These are phyloP conservation scores for Alternaria sp. DNA, from an alignment of 2,329 filamentous ascomycete genomes.

Conservation along the genomic window DNA sequence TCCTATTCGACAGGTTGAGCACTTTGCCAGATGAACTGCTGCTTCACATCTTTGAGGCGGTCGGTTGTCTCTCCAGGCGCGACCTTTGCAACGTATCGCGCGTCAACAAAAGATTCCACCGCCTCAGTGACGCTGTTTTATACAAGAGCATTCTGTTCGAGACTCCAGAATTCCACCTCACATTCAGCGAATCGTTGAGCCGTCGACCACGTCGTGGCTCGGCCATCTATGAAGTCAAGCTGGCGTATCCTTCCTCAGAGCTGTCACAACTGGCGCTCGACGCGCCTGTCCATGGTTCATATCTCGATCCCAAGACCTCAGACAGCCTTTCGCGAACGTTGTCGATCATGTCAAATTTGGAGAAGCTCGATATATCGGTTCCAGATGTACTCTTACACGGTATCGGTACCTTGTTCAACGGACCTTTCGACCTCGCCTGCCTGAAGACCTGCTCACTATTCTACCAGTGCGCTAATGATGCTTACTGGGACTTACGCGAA, in stretches of 20 bases:
- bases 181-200: conserved; percentile 45
- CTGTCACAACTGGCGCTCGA: conserved; percentile 43
- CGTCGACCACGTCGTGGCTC: conserved; percentile 46
- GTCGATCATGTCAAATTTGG: conserved; percentile 47
- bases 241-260: conserved; percentile 44
- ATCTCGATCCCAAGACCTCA: conserved; percentile 36
- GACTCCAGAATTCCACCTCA: conserved; percentile 44
- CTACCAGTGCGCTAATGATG: conserved; percentile 45
- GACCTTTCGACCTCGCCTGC: conserved; percentile 45
- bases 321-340: conserved; percentile 44
- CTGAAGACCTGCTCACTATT: conserved; percentile 44
- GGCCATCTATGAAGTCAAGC: conserved; percentile 43
- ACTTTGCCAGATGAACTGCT: conserved; percentile 43
- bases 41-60: conserved; percentile 42
- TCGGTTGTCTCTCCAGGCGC: conserved; percentile 38
- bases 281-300: conserved; percentile 38
- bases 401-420: conserved; percentile 46
- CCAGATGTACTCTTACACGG: conserved; percentile 42
- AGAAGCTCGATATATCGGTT: conserved; percentile 45
- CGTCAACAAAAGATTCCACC: conserved; percentile 43
- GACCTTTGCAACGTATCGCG: conserved; percentile 42
- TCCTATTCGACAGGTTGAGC: conserved; percentile 26
- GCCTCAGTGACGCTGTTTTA: conserved; percentile 43
- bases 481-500: conserved; percentile 47
- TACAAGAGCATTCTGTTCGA: conserved; percentile 47